phyloP scores from a whole-genome alignment of 176 grass and related monocot species.

The Hordeum vulgare region DNA sequence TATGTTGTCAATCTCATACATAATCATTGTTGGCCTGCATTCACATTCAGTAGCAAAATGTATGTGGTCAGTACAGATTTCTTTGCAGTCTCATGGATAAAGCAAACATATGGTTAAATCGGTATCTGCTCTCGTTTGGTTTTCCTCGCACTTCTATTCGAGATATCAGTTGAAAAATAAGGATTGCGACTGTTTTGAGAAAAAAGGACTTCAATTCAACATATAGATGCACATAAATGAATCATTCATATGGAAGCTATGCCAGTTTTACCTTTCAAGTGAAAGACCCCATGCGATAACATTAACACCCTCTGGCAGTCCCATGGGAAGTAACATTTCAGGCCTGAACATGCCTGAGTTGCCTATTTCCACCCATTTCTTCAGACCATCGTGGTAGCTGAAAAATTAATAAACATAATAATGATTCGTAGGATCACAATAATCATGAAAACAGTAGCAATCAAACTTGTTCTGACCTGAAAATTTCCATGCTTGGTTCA shows the following conservation, averaged over 20 bases:
- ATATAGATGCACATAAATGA: neutral
- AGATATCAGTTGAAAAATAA: neutral
- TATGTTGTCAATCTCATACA: slow-evolving; percentile 84
- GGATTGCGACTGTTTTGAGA: neutral
- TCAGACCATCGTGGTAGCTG: slow-evolving; percentile 93
- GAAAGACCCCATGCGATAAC: slow-evolving; percentile 99
- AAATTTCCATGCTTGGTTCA: slow-evolving; percentile 99
- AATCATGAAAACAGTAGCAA: slow-evolving; percentile 1
- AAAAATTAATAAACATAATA: slow-evolving; percentile 12
- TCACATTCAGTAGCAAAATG: neutral
- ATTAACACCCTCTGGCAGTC: slow-evolving; percentile 85
- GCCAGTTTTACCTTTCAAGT: slow-evolving; percentile 72
- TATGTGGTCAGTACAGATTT: neutral
- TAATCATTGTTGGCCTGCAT: slow-evolving; percentile 89
- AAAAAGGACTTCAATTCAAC: neutral
- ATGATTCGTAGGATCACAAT: neutral
- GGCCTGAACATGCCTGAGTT: slow-evolving; percentile 99
- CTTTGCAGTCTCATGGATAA: neutral
- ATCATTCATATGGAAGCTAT: neutral
- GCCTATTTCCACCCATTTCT: slow-evolving; percentile 97
- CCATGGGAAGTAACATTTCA: slow-evolving; percentile 98
- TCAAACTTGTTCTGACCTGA: slow-evolving; percentile 52
- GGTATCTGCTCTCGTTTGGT: neutral
- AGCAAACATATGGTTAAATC: neutral
- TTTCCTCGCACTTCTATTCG: neutral